A percentile compares a stretch with the other conserved stretches of the same genome.
Conservation (phyloP, 73 alveolate species). For the Stentor coeruleus region DNA sequence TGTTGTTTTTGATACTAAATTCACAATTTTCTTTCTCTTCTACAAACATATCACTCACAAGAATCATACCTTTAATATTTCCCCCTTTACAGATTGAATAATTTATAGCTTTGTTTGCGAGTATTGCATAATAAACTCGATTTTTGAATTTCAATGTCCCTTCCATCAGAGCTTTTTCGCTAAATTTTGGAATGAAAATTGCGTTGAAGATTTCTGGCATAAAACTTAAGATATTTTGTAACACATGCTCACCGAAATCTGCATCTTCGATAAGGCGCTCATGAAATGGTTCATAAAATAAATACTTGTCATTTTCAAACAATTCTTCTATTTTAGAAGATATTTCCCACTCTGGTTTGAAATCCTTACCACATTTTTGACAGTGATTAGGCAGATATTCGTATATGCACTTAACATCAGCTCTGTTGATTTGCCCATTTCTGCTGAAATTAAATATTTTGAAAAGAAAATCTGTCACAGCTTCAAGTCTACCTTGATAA, state of each 20-base stretch:
- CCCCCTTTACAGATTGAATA: not conserved
- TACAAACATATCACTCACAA: not conserved
- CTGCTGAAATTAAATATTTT: slow-evolving; percentile 32
- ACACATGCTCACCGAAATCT: slow-evolving; percentile 5
- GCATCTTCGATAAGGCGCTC: not conserved
- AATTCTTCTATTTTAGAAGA: not conserved
- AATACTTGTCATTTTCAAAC: not conserved
- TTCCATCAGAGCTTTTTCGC: not conserved
- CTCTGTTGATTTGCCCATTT: slow-evolving; percentile 1
- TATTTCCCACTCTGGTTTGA: not conserved
- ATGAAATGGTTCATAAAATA: not conserved
- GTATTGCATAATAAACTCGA: not conserved
- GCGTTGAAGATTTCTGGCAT: not conserved
- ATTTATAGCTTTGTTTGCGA: not conserved
- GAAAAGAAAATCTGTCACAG: slow-evolving; percentile 44
- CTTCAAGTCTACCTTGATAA: slow-evolving; percentile 43
- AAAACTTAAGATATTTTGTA: not conserved
- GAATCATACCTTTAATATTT: not conserved
- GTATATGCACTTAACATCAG: not conserved
- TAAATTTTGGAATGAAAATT: not conserved
- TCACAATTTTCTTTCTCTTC: not conserved
- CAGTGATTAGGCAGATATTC: slow-evolving; percentile 7
- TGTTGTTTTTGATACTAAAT: not conserved
- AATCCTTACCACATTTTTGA: not conserved
- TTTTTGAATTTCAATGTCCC: not conserved